These are phyloP conservation scores for Penicillium soppii DNA, from an alignment of 495 filamentous ascomycete species.

Conservation along the genomic window DNA sequence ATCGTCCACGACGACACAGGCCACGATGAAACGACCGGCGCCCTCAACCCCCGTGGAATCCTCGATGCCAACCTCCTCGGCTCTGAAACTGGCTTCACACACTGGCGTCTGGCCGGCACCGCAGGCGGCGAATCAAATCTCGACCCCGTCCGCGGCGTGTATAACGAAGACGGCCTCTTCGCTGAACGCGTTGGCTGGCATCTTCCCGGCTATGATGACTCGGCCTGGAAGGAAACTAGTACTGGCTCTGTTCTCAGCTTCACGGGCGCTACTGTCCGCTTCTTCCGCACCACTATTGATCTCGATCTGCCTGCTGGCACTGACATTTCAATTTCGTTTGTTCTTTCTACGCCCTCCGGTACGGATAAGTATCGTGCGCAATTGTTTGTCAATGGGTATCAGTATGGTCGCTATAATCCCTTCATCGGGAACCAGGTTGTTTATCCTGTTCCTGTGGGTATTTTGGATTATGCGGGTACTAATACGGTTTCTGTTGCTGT, in stretches of 20 bases:
- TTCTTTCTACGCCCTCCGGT: constrained; percentile 28
- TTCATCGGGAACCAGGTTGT: constrained; percentile 52
- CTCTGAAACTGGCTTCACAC: constrained; percentile 41
- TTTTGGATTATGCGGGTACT: constrained; percentile 45
- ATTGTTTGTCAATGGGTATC: constrained; percentile 51
- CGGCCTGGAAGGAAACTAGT: constrained; percentile 33
- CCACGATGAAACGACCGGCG: constrained; percentile 59
- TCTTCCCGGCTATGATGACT: constrained; percentile 56
- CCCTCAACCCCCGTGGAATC: constrained; percentile 70
- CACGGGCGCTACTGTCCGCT: constrained; percentile 44
- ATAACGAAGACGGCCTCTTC: constrained; percentile 71
- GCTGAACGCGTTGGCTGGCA: constrained; percentile 69
- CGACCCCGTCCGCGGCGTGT: constrained; percentile 64
- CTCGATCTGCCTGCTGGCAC: constrained; percentile 44
- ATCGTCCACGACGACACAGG: constrained; percentile 74
- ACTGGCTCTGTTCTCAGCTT: constrained; percentile 48
- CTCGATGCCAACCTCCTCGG: constrained; percentile 52
- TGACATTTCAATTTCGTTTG: constrained; percentile 49
- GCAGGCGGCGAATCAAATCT: constrained; percentile 66
- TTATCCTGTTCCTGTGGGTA: constrained; percentile 49
- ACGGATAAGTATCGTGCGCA: constrained; percentile 33
- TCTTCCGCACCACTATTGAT: constrained; percentile 58
- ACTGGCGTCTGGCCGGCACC: constrained; percentile 76
- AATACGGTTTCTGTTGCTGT: constrained; percentile 48
- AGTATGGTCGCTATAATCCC: constrained; percentile 50